These are phyloP conservation scores for Pezicula carpinea DNA, from an alignment of 2,329 filamentous ascomycete genomes.

Conservation along the genomic window DNA sequence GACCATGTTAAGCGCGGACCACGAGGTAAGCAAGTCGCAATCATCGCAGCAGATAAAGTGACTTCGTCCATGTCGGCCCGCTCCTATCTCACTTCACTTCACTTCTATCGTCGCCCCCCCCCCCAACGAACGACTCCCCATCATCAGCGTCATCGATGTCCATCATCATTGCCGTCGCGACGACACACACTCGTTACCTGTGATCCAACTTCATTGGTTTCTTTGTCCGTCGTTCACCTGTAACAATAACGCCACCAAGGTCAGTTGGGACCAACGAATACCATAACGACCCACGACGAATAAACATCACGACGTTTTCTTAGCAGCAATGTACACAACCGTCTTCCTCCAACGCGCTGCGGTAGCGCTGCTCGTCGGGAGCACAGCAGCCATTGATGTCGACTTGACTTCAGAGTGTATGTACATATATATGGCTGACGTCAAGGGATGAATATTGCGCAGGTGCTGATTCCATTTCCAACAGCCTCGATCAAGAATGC, in stretches of 20 bases:
- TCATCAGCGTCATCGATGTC: neutral
- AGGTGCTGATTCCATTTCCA: slow-evolving; percentile 37
- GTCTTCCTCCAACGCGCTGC: slow-evolving; percentile 19
- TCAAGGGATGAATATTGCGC: slow-evolving; percentile 33
- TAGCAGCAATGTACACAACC: neutral
- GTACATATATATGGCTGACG: neutral
- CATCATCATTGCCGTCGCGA: neutral
- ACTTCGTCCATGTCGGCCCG: too few species aligned
- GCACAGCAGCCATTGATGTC: slow-evolving; percentile 19
- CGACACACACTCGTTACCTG: neutral
- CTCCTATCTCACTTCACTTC: too few species aligned
- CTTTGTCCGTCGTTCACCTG: neutral
- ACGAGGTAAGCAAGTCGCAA: too few species aligned
- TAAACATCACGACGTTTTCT: neutral
- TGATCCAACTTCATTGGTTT: neutral
- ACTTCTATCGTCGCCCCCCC: too few species aligned
- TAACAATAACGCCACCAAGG: neutral
- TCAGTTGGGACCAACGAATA: too few species aligned
- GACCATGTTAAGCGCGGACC: too few species aligned
- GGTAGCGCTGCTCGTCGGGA: slow-evolving; percentile 16
- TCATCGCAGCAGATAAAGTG: too few species aligned
- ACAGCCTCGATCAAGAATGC: slow-evolving; percentile 30
- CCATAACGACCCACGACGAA: neutral
- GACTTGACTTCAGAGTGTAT: slow-evolving; percentile 23
- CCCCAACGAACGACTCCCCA: too few species aligned